Base-by-base conservation (phyloP, 495 filamentous ascomycete genomes). In the Aspergillus conjunctus region DNA sequence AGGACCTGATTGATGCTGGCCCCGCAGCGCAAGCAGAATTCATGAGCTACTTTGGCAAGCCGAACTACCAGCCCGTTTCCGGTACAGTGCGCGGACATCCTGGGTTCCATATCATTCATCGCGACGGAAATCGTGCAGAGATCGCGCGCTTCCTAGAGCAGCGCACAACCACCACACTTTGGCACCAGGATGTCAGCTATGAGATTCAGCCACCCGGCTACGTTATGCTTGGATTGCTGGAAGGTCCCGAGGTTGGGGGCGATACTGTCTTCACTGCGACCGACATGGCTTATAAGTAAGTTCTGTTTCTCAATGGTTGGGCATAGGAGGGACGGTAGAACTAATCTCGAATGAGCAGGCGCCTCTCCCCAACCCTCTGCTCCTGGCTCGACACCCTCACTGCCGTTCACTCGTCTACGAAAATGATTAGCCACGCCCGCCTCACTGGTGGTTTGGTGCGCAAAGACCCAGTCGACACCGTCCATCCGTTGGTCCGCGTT, bases 241-340 rank as follows among this genome's bases (percentile, higher is more conserved):
- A 85, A 44, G 82, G 80, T 7, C 83, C 83, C 0, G 80, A 83
- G 9, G 78, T 82, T 5, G 90, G 90, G 37, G 90, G 90, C 21
- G 90, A 92, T 66, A 93, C 90, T 1, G 84, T 87, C 20, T 93
- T 90, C 82, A 81, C 87, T 0, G 89, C 87, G 9, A 89, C 90
- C 56, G 89, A 89, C 59, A 84, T 84, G 37, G 89, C 88, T 8
- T 93, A 92, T 68, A 87, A 90, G 78, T 74, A 62, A 61, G 72
- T 48, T 21, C 6, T 48, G 5, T 48, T 48, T 7, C 10, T 48
- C 1, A 11, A 6, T 21, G 15, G 7, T 48, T 48, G 15, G 32
- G 18, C 20, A 30, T 7, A 46, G 30, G 39, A 26, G 30, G 22
- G n/a, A 26, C 7, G 37, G 20, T 6, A 18, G 17, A 56, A 55